Percentiles rank a stretch among this genome's conserved stretches.
These are phyloP conservation scores for Barbatosphaeria neglecta DNA, from an alignment of 495 filamentous ascomycete species.

Conservation along the genomic window DNA sequence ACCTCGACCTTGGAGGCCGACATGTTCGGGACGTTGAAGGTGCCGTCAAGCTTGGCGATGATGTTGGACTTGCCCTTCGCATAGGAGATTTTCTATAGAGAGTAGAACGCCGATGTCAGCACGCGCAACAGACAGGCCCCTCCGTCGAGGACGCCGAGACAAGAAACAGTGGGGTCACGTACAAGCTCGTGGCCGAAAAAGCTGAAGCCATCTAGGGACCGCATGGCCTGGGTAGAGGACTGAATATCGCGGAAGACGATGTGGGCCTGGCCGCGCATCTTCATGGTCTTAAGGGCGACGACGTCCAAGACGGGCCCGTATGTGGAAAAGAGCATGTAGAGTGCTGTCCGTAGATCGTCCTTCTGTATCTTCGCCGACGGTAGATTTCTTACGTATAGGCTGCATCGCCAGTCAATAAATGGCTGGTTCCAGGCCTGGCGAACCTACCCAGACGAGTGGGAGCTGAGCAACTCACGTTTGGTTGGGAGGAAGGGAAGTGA, in stretches of 20 bases:
- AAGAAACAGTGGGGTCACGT: slow-evolving; percentile 13
- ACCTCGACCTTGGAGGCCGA: slow-evolving; percentile 45
- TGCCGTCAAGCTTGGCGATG: slow-evolving; percentile 82
- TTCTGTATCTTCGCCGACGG: slow-evolving; percentile 75
- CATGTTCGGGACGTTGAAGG: slow-evolving; percentile 54
- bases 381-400: slow-evolving; percentile 76
- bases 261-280: slow-evolving; percentile 93
- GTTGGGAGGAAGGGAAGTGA: slow-evolving; percentile 44
- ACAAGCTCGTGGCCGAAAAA: slow-evolving; percentile 86
- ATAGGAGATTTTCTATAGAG: slow-evolving; percentile 67
- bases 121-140: background rate
- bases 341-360: slow-evolving; percentile 62
- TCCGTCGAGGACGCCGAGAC: background rate
- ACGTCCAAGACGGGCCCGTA: slow-evolving; percentile 91
- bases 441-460: background rate
- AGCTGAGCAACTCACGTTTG: slow-evolving; percentile 50
- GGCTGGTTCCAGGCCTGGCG: background rate
- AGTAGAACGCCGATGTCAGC: too few species aligned
- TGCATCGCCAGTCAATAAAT: slow-evolving; percentile 10
- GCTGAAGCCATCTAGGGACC: slow-evolving; percentile 73
- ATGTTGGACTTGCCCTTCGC: slow-evolving; percentile 76
- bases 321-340: slow-evolving; percentile 89
- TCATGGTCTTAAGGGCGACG: slow-evolving; percentile 74
- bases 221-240: slow-evolving; percentile 79
- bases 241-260: slow-evolving; percentile 82